These are phyloP conservation scores for Gastrolobium bilobum DNA, from an alignment of 306 rosid species.

Conservation along the genomic window DNA sequence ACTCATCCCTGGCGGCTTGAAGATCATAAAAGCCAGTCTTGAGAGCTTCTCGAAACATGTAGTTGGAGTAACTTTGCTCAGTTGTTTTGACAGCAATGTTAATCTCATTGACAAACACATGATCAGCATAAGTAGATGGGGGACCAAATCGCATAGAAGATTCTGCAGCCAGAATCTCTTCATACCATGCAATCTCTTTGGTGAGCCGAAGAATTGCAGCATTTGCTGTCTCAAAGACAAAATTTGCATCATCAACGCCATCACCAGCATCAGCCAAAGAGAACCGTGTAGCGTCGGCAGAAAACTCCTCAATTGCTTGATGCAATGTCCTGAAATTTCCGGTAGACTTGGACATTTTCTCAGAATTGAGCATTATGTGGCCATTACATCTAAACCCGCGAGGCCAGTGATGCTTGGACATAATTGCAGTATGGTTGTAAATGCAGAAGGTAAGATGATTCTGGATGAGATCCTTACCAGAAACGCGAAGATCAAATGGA, in stretches of 20 bases:
- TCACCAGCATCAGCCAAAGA: slow-evolving; percentile 98
- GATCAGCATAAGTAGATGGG: slow-evolving; percentile 84
- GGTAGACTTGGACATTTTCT: slow-evolving; percentile 95
- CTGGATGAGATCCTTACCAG: slow-evolving; percentile 97
- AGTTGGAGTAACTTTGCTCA: slow-evolving; percentile 77
- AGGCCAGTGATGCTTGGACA: slow-evolving; percentile 83
- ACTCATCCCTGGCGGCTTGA: slow-evolving; percentile 92
- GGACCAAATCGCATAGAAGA: slow-evolving; percentile 80
- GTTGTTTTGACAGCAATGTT: slow-evolving; percentile 81
- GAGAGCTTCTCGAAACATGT: slow-evolving; percentile 90
- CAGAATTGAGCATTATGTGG: slow-evolving; percentile 87
- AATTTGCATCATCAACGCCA: slow-evolving; percentile 95
- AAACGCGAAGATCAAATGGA: slow-evolving; percentile 92
- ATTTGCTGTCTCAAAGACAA: slow-evolving; percentile 90
- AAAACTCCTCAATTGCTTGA: slow-evolving; percentile 89
- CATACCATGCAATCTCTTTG: slow-evolving; percentile 88
- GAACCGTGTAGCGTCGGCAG: slow-evolving; percentile 93
- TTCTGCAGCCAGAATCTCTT: slow-evolving; percentile 76
- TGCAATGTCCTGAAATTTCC: slow-evolving; percentile 91
- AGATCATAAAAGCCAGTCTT: slow-evolving; percentile 93
- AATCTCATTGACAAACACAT: slow-evolving; percentile 82
- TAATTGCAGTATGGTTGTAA: slow-evolving; percentile 87
- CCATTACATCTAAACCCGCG: slow-evolving; percentile 94
- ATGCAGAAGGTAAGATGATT: slow-evolving; percentile 89
- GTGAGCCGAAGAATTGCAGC: slow-evolving; percentile 89